Conservation (phyloP, 805 yeast species). For the Cyberlindnera maclurae region DNA sequence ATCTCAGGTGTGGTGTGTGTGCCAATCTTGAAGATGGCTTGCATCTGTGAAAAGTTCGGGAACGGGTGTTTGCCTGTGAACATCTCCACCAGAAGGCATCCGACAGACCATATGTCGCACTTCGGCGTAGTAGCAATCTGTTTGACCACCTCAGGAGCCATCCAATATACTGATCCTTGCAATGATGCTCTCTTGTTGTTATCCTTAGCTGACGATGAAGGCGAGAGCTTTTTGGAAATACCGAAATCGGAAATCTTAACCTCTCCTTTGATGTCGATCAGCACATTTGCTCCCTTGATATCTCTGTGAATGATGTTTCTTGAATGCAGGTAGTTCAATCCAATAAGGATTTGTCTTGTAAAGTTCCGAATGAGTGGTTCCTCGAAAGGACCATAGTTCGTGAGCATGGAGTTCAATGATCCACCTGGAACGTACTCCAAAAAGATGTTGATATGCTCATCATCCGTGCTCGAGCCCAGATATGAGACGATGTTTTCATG, state of each 20-base stretch:
- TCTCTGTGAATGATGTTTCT: constrained; percentile 78
- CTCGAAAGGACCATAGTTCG: constrained; percentile 72
- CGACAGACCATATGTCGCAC: constrained; percentile 97
- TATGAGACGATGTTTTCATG: constrained; percentile 93
- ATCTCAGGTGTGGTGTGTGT: constrained; percentile 74
- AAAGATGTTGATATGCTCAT: constrained; percentile 69
- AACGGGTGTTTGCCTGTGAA: constrained; percentile 94
- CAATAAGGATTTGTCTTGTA: constrained; percentile 68
- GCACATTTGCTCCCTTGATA: constrained; percentile 82
- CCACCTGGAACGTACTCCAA: constrained; percentile 71
- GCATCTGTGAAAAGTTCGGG: constrained; percentile 93
- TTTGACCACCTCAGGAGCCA: constrained; percentile 98
- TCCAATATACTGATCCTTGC: constrained; percentile 96
- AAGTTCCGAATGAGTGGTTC: constrained; percentile 69
- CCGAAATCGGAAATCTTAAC: constrained; percentile 88
- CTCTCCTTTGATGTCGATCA: constrained; percentile 72
- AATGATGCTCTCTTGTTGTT: constrained; percentile 59
- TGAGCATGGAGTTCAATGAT: constrained; percentile 61
- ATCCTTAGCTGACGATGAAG: constrained; percentile 28
- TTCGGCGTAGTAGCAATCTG: constrained; percentile 86
- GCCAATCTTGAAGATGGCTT: constrained; percentile 92
- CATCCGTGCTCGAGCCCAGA: constrained; percentile 78
- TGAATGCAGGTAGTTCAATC: constrained; percentile 66
- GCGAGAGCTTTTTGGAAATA: constrained; percentile 62
- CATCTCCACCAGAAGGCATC: constrained; percentile 92